Base-by-base conservation (phyloP, 495 filamentous ascomycete genomes). In the Xylaria castorea region DNA sequence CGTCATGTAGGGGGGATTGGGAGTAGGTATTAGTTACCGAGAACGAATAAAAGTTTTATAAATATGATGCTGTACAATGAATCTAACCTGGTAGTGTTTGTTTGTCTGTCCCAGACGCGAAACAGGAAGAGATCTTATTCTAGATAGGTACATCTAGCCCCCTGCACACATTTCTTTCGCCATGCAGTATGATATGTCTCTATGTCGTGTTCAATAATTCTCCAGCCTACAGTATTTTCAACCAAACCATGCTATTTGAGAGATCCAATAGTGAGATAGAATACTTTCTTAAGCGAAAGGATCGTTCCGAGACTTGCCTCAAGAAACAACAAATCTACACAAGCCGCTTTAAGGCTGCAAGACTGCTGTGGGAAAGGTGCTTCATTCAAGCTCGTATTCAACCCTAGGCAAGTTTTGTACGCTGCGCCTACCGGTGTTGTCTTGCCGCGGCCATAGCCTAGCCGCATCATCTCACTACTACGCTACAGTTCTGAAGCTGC, bases 301-400 rank as follows among this genome's bases (percentile, higher is more conserved):
- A 38, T 61, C 34, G 20, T 61, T 18, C 58, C 58, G 58, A 38
- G 58, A 38, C 7, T 61, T 61, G 32, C 58, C 32, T 61, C 57
- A 16, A 22, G 11, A 18, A 61, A 38, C 14, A 57, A 36, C 5
- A 32, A 12, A 61, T 38, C 12, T 61, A 38, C 58, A 38, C 32
- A 38, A 5, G 18, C 32, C 4, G 57, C 57, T 61, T 61, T 38
- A 36, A 38, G 32, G 12, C 20, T n/a, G 12, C 6, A 22, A 36
- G 32, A 36, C 32, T 38, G 9, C 5, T 1, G 2, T 12, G 32
- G 8, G 6, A 20, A 34, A n/a, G 3, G 32, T 61, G 57, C 16
- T 38, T 22, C 7, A 8, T 34, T 38, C 34, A 12, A 36, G 30
- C 16, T 60, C 32, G 30, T 61, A 61, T 61, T 11, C 25, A 2